Base-by-base conservation (phyloP, 257 asterid genomes). In the Solanum bulbocastanum region DNA sequence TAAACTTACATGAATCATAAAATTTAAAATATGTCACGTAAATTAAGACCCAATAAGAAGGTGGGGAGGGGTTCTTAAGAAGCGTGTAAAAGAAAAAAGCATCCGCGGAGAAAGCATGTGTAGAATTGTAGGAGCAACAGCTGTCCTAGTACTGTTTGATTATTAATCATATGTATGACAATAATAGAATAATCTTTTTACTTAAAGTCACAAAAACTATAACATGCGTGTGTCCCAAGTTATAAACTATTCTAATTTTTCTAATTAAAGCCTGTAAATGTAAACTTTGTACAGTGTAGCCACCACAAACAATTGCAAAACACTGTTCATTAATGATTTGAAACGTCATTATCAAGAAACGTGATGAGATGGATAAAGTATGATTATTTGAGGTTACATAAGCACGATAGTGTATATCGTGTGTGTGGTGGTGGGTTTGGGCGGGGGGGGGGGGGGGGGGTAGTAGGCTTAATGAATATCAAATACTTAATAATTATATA, bases 141-240 rank as follows among this genome's bases (percentile, higher is more conserved):
- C 69, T 62, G 75, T 68, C 75, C 75, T 68, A 16, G 37, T 68
- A 68, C 23, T 68, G 37, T 14, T 68, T 68, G 36, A 68, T 68
- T 27, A 68, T 68, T 27, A 68, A 68, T 68, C 75, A 68, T 68
- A 66, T n/a, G 33, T 62, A 27, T 27, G 74, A 68, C 22, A 68
- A 68, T 68, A 12, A 68, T 68, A 6, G 22, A 68, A 30, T 27
- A 68, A 27, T 68, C 75, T 68, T 68, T 68, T 68, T 27, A 11
- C 75, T 68, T 27, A 68, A 68, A 68, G 37, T 13, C 75, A 27
- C 37, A 68, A 68, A 68, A 68, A 68, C 75, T 68, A 68, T 27
- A 68, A 27, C 22, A 27, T 68, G 75, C 75, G 75, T 68, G 75
- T 68, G 75, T 68, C 75, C 75, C 75, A 68, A 68, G 75, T 68